Evolutionary conservation across 805 yeast species (phyloP).

Genomic region (Nadsonia fulvescens): DNA sequence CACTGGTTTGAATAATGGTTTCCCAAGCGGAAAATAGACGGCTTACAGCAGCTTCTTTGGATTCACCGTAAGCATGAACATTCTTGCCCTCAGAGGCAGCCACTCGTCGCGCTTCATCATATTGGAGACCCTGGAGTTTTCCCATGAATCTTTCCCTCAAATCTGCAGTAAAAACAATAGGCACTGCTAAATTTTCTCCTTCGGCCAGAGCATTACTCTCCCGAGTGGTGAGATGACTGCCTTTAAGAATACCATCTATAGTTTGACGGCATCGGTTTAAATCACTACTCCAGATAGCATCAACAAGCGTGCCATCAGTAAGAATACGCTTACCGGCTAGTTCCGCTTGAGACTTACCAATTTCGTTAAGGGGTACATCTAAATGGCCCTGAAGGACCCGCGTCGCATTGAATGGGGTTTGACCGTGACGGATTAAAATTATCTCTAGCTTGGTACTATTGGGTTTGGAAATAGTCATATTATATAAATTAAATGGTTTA

Average conservation of each 20-base stretch:
- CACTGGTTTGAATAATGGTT: slow-evolving; percentile 22
- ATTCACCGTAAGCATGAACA: slow-evolving; percentile 52
- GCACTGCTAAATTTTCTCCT: slow-evolving; percentile 2
- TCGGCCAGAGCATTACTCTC: neutral
- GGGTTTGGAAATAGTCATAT: too few relatives aligned
- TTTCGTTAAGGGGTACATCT: slow-evolving; percentile 42
- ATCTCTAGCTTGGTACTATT: slow-evolving; percentile 4
- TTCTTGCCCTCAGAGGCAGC: slow-evolving; percentile 36
- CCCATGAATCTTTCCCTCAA: slow-evolving; percentile 71
- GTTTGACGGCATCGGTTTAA: slow-evolving; percentile 30
- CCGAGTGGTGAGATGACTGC: too few relatives aligned
- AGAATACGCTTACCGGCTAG: slow-evolving; percentile 30
- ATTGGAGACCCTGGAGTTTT: slow-evolving; percentile 53
- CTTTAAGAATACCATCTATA: slow-evolving; percentile 22
- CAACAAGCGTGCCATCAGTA: slow-evolving; percentile 21
- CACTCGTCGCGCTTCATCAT: slow-evolving; percentile 38
- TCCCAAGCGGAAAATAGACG: slow-evolving; percentile 33
- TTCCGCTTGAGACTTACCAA: slow-evolving; percentile 43
- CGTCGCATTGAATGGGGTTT: slow-evolving; percentile 51
- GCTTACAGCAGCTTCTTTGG: slow-evolving; percentile 18
- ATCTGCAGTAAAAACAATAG: slow-evolving; percentile 20
- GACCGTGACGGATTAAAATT: slow-evolving; percentile 59
- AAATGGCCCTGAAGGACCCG: slow-evolving; percentile 65
- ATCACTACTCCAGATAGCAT: slow-evolving; percentile 33
- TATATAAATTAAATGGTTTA: neutral